Conservation (phyloP, 2,329 filamentous ascomycete genomes). For the Epichloe gansuensis region DNA sequence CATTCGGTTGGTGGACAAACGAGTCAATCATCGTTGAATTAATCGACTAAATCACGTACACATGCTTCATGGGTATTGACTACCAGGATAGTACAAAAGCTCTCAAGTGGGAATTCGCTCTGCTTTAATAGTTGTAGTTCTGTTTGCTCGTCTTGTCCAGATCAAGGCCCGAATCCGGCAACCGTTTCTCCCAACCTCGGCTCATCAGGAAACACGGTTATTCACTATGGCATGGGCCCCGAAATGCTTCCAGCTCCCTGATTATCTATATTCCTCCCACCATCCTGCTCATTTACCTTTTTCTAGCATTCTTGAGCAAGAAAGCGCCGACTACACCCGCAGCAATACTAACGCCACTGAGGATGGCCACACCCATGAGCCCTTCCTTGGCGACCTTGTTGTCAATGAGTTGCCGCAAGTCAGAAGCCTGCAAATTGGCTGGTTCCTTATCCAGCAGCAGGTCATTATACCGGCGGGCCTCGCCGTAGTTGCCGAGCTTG, state of each 20-base stretch:
- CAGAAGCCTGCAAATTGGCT: conserved; percentile 78
- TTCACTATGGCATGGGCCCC: no score
- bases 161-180: background rate
- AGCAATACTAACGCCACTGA: conserved; percentile 83
- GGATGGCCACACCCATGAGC: conserved; percentile 84
- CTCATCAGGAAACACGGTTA: no score
- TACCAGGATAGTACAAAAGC: background rate
- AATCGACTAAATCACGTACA: background rate
- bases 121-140: background rate
- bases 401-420: conserved; percentile 79
- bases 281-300: conserved; percentile 25
- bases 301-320: conserved; percentile 64
- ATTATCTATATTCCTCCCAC: no score
- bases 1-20: no score
- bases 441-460: conserved; percentile 83
- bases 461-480: conserved; percentile 91
- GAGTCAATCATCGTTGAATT: no score
- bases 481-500: conserved; percentile 95
- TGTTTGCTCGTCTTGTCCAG: background rate
- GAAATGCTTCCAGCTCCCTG: background rate
- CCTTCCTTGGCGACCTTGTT: conserved; percentile 95
- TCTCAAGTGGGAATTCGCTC: background rate
- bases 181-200: background rate
- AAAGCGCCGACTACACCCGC: conserved; percentile 89
- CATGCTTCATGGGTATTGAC: background rate